phyloP scores from a whole-genome alignment of 805 yeast genomes.

The Yarrowia sp. region DNA sequence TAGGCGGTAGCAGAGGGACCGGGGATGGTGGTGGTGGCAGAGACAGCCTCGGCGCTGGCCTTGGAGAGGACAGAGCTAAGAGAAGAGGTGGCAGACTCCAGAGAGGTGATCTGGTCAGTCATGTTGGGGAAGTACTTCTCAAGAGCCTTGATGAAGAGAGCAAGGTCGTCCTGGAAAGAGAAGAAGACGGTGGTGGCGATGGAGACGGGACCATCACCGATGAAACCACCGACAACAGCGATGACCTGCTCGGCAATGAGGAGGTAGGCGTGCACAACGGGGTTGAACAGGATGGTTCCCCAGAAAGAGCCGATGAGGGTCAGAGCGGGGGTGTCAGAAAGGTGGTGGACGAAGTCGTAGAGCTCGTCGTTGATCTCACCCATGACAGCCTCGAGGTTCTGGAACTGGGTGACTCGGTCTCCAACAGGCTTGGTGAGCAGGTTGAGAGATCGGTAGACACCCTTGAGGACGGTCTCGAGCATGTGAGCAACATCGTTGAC shows the following conservation, averaged over 20 bases:
- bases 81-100: slow-evolving; percentile 37
- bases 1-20: slow-evolving; percentile 31
- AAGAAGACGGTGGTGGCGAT: slow-evolving; percentile 32
- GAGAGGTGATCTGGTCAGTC: slow-evolving; percentile 36
- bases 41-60: slow-evolving; percentile 26
- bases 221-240: slow-evolving; percentile 99
- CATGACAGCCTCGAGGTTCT: slow-evolving; percentile 37
- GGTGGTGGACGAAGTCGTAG: slow-evolving; percentile 23
- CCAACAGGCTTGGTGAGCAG: slow-evolving; percentile 30
- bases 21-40: slow-evolving; percentile 36
- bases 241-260: slow-evolving; percentile 85
- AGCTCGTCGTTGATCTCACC: slow-evolving; percentile 35
- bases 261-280: slow-evolving; percentile 25
- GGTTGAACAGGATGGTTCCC: slow-evolving; percentile 34
- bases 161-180: slow-evolving; percentile 30
- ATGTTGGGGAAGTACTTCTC: slow-evolving; percentile 37
- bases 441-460: slow-evolving; percentile 30
- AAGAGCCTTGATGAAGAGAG: slow-evolving; percentile 34
- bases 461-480: slow-evolving; percentile 32
- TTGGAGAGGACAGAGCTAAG: slow-evolving; percentile 6
- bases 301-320: slow-evolving; percentile 29
- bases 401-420: slow-evolving; percentile 33
- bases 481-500: slow-evolving; percentile 17
- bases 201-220: slow-evolving; percentile 90
- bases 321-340: slow-evolving; percentile 27